Evolutionary conservation across 2,329 filamentous ascomycete species (phyloP), one percentile per base, ranked within the genome.

Genomic region (Endothia cerciana): DNA sequence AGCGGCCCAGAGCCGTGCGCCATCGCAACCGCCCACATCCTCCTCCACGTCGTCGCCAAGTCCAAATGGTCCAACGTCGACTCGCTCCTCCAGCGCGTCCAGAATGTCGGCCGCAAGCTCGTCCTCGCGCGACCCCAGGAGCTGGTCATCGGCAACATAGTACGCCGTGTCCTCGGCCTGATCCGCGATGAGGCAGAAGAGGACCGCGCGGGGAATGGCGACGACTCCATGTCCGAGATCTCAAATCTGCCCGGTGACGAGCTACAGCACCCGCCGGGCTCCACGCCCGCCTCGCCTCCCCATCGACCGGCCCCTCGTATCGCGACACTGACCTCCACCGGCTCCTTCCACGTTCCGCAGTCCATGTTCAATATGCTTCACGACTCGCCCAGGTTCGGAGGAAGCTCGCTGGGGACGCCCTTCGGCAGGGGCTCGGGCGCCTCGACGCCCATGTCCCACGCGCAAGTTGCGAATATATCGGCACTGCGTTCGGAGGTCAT

Each of bases 141-240:
- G 80, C 89, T 97, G 72, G 92, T 93, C 5, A 93, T 97, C 55
- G 94, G 93, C 62, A 99, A 99, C 74, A 94, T 99, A 71, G 92
- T 97, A 57, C 89, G 94, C 68, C 89, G 95, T 69, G 91, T 98
- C 2, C 82, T 99, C 45, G 92, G 93, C 53, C 84, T 99, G 69
- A 95, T 99, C 70, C 89, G 95, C 61, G 94, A 97, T 74, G 94
- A 98, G 74, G 91, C 92, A 47, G 90, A 92, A 72, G 92, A 96
- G 72, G 90, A 93, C 71, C 83, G 89, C 65, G 91, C 91, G 67
- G 86, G 67, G 11, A 67, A 80, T 59, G 86, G 85, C 57, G 88
- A 89, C 65, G 90, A 92, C 71, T 83, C 85, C 10, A 83, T 82
- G 43, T 84, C 84, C 63, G 85, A 87, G 33, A 69, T 74, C 10